phyloP scores from a whole-genome alignment of 805 yeast genomes.

The Wickerhamiella parazyma region DNA sequence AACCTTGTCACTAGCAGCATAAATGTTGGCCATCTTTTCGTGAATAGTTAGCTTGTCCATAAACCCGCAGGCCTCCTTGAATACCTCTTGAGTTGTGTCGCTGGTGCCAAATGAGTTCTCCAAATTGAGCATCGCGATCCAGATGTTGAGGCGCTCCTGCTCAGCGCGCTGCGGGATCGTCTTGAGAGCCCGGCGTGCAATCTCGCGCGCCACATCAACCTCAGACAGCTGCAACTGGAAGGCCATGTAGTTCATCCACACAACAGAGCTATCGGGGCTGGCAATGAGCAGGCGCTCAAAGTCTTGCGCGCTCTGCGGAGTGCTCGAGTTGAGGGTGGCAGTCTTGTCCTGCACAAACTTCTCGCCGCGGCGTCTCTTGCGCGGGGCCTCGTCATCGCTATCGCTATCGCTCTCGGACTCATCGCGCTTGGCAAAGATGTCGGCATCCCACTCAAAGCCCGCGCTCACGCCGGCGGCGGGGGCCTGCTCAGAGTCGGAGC shows the following conservation, averaged over 20 bases:
- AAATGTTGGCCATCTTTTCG: conserved; percentile 64
- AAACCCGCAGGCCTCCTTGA: conserved; percentile 74
- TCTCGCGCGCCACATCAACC: conserved; percentile 83
- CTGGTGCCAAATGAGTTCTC: conserved; percentile 87
- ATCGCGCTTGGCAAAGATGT: conserved; percentile 34
- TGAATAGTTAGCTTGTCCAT: conserved; percentile 83
- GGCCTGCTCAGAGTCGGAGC: conserved; percentile 16
- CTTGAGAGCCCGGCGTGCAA: conserved; percentile 84
- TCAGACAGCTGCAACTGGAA: conserved; percentile 93
- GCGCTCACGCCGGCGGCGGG: conserved; percentile 50
- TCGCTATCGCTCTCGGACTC: conserved; percentile 39
- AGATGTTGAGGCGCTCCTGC: conserved; percentile 80
- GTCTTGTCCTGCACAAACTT: conserved; percentile 62
- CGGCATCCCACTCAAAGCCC: conserved; percentile 93
- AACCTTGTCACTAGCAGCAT: conserved; percentile 54
- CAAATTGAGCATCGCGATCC: conserved; percentile 90
- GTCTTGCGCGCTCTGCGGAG: conserved; percentile 84
- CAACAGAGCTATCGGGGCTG: conserved; percentile 80
- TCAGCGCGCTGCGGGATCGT: conserved; percentile 85
- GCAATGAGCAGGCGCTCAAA: conserved; percentile 86
- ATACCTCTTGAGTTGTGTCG: conserved; percentile 65
- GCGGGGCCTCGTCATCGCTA: conserved; percentile 21
- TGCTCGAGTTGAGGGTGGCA: conserved; percentile 64
- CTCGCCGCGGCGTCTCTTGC: conserved; percentile 36
- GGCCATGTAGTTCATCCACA: conserved; percentile 98